Base-by-base conservation (phyloP, 1,284 basidiomycete species). In the Leucoagaricus sp. region DNA sequence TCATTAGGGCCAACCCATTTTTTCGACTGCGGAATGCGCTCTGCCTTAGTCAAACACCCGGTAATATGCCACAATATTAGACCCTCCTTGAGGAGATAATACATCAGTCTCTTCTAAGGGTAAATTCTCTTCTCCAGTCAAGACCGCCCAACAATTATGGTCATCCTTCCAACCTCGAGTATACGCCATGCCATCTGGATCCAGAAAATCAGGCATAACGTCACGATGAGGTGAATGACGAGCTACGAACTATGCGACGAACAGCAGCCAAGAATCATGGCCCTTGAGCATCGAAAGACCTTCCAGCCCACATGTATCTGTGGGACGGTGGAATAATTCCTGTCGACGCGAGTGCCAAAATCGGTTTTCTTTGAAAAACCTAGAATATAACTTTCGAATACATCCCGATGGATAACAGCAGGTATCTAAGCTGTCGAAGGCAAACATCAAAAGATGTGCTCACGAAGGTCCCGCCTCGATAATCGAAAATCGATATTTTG, bases 181-280 rank as follows among this genome's bases (percentile, higher is more conserved):
- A 31, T 58, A 58, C 2, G 33, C 38, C 57, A 58, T 54, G 9
- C 23, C 38, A 46, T 58, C 57, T 58, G 31, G 7, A 33, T 7
- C 31, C n/a, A n/a, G n/a, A n/a, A n/a, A n/a, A n/a, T n/a, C n/a
- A n/a, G n/a, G n/a, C n/a, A n/a, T n/a, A n/a, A 33, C 31, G 31
- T 33, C 13, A 33, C 13, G 31, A 25, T 8, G 29, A 29, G 3
- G 8, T 29, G 17, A n/a, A 17, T 6, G 9, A 4, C 15, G 26
- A 25, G 28, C 13, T 5, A 66, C 67, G 47, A 47, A 69, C 70
- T 72, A 38, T 68, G 61, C 3, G 66, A 62, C 21, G 60, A 67
- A 12, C 63, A 61, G 6, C 69, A 69, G 15, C 71, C 71, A 3
- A 73, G 61, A 29, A 68, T 60, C 29, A 59, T 59, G 10, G 60